Base-by-base conservation (phyloP, 2,329 filamentous ascomycete species). In the Verruconis gallopava region DNA sequence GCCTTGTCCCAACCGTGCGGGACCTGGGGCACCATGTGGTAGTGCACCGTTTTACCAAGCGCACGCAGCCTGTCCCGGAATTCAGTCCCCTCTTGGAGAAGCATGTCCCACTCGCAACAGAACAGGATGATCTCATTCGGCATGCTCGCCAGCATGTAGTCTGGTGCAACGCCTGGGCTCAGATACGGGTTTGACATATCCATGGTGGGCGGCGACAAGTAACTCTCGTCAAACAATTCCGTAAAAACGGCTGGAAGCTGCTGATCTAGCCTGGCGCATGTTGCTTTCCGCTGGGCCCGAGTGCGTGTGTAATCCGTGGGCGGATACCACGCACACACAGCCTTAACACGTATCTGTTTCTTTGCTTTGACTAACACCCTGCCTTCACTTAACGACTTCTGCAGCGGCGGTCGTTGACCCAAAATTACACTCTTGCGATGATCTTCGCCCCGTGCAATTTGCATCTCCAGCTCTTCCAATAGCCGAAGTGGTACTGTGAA, bases 1-100 rank as follows among this genome's bases (percentile, higher is more conserved):
- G 70, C 71, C 58, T 81, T 81, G 51, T 81, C 77, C 69, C 77
- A 81, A 0, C 69, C 77, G 52, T 81, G 77, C 20, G 69, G 67
- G 17, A 77, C 75, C 2, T 66, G 72, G 3, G 65, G 60, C 2
- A 81, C 67, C 58, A 76, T 70, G 19, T 68, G 68, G 49, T 77
- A 78, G 40, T 64, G 60, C 1, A 81, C 71, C 5, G 65, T 65
- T 58, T 78, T 80, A 18, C 62, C 63, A 4, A 75, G 55, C 1
- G 65, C 63, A 37, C 63, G 55, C 5, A 85, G 56, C 15, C 79
- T 65, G 40, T 75, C 66, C 9, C 73, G 69, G 47, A 86, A 79
- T 3, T 66, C 63, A 46, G 79, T 62, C 4, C 72, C 75, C 53
- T 79, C 75, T 12, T 68, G 67, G n/a, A 77, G 62, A 12, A 79